These are phyloP conservation scores for Nepenthes mirabilis DNA, from an alignment of 148 eudicot genomes.

Conservation along the genomic window DNA sequence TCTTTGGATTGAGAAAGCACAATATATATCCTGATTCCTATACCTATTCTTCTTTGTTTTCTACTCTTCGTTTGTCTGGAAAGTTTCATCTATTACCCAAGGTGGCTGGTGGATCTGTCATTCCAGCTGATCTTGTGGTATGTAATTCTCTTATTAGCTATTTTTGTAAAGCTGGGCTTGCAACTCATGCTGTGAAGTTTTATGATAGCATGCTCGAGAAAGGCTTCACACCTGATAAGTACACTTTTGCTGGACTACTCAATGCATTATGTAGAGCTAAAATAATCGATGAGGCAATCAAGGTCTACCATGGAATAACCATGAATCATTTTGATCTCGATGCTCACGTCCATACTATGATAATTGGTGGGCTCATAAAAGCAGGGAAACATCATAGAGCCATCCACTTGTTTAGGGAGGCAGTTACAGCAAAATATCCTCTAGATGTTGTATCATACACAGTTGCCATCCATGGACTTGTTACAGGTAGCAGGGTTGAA, in stretches of 20 bases:
- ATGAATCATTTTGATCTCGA: conserved; percentile 16
- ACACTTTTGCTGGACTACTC: conserved; percentile 37
- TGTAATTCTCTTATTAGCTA: conserved; percentile 36
- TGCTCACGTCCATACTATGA: conserved; percentile 30
- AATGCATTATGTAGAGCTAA: conserved; percentile 22
- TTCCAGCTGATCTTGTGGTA: conserved; percentile 28
- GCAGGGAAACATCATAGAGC: conserved; percentile 25
- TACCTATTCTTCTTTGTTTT: conserved; percentile 29
- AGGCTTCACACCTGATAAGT: conserved; percentile 31
- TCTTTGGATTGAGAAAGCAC: conserved; percentile 22
- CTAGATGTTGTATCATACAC: conserved; percentile 38
- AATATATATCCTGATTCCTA: conserved; percentile 34
- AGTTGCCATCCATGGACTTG: conserved; percentile 27
- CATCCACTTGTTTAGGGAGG: conserved; percentile 24
- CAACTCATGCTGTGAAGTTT: conserved; percentile 29
- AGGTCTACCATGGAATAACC: conserved; percentile 27
- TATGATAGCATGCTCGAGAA: conserved; percentile 27
- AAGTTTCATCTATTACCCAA: conserved; percentile 24
- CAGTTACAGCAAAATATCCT: conserved; percentile 14
- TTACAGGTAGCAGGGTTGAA: conserved; percentile 20
- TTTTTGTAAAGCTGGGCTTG: conserved; percentile 41
- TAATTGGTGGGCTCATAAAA: conserved; percentile 23
- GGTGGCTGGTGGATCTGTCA: conserved; percentile 15
- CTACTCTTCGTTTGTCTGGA: conserved; percentile 17
- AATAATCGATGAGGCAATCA: conserved; percentile 26